Evolutionary conservation across 2,329 filamentous ascomycete genomes (phyloP), one percentile per base, ranked within the genome.

Genomic region (Fusarium marasasianum): DNA sequence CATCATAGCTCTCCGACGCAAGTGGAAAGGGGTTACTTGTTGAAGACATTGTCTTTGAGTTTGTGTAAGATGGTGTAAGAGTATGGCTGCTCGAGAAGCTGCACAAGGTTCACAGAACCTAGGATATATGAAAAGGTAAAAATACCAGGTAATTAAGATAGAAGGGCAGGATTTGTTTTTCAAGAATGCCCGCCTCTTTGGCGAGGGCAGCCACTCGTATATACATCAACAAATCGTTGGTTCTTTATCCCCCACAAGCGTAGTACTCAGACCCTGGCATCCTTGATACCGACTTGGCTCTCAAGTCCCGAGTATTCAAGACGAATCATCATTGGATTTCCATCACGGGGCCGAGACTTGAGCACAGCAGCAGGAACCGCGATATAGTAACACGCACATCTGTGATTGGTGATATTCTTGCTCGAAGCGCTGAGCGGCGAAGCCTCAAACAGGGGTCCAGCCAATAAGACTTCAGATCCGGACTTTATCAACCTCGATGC

Each of bases 11-110:
- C 58, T 86, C 82, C 6, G 84, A 85, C 31, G 85, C 82, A 65
- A 87, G 81, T 8, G 86, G 85, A 68, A 86, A 87, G 33, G 77
- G 63, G 38, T 79, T 73, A 11, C 78, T 78, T 38, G 83, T 83
- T 59, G 84, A 76, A 47, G 84, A 79, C 84, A 88, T 87, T 71
- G 58, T 78, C 35, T 41, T 55, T 55, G 15, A 9, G 67, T 48
- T 57, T 48, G 59, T 66, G 55, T 58, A 37, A 55, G 43, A 35
- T 59, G 40, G 62, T 56, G n/a, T 73, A 48, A 44, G 45, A 29
- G 47, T 48, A 63, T 63, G 59, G 33, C 47, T 61, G 45, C 40
- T 64, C 57, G 41, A 55, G 24, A 48, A 59, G 35, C n/a, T 43
- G 26, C 48, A 57, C 48, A 62, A 47, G 70, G 61, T 66, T 78